Conservation (phyloP, 495 filamentous ascomycete genomes). For the Aspergillus conjunctus region DNA sequence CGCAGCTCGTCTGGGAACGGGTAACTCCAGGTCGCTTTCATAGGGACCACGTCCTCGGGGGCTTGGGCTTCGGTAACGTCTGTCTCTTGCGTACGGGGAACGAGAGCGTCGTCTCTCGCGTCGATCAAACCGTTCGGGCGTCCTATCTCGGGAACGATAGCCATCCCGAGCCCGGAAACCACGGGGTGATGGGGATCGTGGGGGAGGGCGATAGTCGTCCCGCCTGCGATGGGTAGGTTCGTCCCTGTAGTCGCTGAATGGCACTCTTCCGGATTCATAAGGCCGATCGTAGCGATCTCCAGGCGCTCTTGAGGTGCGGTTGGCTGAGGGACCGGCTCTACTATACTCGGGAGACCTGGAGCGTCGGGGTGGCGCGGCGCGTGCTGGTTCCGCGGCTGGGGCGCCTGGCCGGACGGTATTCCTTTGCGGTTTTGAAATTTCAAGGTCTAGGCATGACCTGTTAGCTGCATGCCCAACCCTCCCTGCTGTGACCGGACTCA, state of each 20-base stretch:
- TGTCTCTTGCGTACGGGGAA: constrained; percentile 60
- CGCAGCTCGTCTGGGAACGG: constrained; percentile 72
- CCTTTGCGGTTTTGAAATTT: constrained; percentile 87
- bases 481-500: not conserved
- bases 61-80: constrained; percentile 69
- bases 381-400: constrained; percentile 41
- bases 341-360: constrained; percentile 73
- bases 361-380: constrained; percentile 49
- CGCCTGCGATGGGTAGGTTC: constrained; percentile 52
- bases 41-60: constrained; percentile 55
- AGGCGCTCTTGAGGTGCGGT: constrained; percentile 35
- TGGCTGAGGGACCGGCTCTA: constrained; percentile 48
- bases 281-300: constrained; percentile 49
- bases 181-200: constrained; percentile 63
- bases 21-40: constrained; percentile 63
- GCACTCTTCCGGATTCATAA: constrained; percentile 40
- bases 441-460: constrained; percentile 67
- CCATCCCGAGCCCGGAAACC: constrained; percentile 67
- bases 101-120: constrained; percentile 67
- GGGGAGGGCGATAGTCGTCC: constrained; percentile 63
- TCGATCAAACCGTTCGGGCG: constrained; percentile 59
- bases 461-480: constrained; percentile 6
- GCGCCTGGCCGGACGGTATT: constrained; percentile 58
- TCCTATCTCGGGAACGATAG: constrained; percentile 62
- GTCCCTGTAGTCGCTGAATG: constrained; percentile 54